Evolutionary conservation across 805 yeast species (phyloP).

Genomic region (Candida orba): DNA sequence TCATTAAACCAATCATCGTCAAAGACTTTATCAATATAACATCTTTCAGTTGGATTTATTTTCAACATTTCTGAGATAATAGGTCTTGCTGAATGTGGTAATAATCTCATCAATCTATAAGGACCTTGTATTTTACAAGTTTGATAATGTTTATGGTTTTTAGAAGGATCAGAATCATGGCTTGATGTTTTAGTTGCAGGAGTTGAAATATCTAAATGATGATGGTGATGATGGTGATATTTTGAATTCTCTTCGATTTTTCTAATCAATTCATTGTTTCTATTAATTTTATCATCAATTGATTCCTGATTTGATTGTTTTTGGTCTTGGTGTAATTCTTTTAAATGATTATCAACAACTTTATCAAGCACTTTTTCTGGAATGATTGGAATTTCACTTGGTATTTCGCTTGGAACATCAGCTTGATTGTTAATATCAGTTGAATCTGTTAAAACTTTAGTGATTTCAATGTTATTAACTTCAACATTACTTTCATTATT

Average conservation of each 20-base stretch:
- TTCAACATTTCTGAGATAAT: constrained; percentile 58
- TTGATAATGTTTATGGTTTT: constrained; percentile 1
- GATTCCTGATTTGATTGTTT: too few species aligned
- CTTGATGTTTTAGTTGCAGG: background rate
- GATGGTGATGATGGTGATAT: background rate
- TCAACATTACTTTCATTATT: constrained; percentile 6
- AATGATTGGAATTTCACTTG: constrained; percentile 1
- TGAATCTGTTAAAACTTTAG: constrained; percentile 4
- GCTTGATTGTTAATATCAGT: background rate
- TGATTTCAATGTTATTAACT: background rate
- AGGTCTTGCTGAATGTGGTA: constrained; percentile 82
- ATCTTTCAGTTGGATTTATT: constrained; percentile 54
- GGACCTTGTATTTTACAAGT: constrained; percentile 54
- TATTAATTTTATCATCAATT: background rate
- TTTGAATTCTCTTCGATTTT: constrained; percentile 3
- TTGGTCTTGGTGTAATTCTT: background rate
- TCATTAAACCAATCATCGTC: constrained; percentile 65
- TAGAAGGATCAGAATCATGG: background rate
- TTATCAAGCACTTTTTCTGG: background rate
- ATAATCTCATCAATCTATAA: constrained; percentile 67
- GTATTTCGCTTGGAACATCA: background rate
- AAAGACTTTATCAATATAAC: constrained; percentile 58
- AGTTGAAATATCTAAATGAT: background rate
- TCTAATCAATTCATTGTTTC: constrained; percentile 3
- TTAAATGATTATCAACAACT: background rate